Base-by-base conservation (phyloP, 257 asterid genomes). In the Nicotiana tabacum region DNA sequence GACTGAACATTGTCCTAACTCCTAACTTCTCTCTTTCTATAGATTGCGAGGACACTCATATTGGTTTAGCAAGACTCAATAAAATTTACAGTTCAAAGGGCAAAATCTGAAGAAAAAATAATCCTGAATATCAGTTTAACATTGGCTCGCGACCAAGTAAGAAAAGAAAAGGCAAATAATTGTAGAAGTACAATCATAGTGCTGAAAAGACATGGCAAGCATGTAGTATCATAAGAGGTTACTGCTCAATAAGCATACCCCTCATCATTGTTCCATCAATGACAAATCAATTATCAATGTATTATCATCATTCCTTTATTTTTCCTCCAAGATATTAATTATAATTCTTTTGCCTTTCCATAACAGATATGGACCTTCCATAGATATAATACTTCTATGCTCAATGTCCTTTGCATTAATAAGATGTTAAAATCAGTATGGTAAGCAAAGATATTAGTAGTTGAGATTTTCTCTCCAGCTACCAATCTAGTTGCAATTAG, bases 381-480 rank as follows among this genome's bases (percentile, higher is more conserved):
- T 72, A 43, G 51, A 43, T 43, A 46, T 27, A 46, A 24, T 72
- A 46, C 39, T 12, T 46, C 35, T 51, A 9, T 21, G 79, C 37
- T 72, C 39, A 46, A 72, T 39, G 21, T 72, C 61, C 11, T 46
- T 18, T 21, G 37, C 79, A 46, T 24, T 72, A 72, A 3, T 72
- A 72, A 3, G 39, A 72, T 46, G 39, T 13, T 21, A 72, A 72
- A 24, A 43, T 46, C 61, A 21, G 27, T 30, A 24, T 46, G 13
- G 39, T 46, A 46, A 46, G 61, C 60, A 24, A 6, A 46, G 37
- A 46, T 46, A 46, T 53, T 70, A 46, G 56, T 51, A 51, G 58
- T 70, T 57, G 43, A 70, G n/a, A 70, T 70, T 39, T 68, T 70
- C 60, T 72, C 79, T 72, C 60, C 21, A 43, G 61, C 61, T 46